phyloP scores from a whole-genome alignment of 768 basidiomycete genomes.

The Boletus rubescentipes region DNA sequence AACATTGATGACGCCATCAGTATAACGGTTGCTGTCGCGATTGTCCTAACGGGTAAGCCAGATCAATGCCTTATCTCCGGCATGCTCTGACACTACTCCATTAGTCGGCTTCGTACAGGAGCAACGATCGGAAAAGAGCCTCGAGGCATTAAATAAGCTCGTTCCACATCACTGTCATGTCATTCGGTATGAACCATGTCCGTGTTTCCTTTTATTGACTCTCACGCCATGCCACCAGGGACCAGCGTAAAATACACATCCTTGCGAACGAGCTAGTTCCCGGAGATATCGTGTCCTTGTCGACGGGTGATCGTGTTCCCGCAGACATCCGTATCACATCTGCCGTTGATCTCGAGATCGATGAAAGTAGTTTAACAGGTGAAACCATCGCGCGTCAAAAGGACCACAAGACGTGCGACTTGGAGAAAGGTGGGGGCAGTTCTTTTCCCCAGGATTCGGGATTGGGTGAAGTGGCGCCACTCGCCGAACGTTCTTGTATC shows the following conservation, averaged over 20 bases:
- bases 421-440: slow-evolving; percentile 28
- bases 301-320: slow-evolving; percentile 90
- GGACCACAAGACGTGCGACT: slow-evolving; percentile 52
- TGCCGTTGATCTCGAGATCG: slow-evolving; percentile 88
- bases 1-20: slow-evolving; percentile 93
- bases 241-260: slow-evolving; percentile 68
- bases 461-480: slow-evolving; percentile 43
- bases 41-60: slow-evolving; percentile 85
- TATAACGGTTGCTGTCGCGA: slow-evolving; percentile 88
- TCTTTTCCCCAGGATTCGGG: slow-evolving; percentile 33
- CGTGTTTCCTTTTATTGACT: neutral
- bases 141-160: slow-evolving; percentile 94
- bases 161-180: slow-evolving; percentile 97
- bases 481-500: slow-evolving; percentile 85
- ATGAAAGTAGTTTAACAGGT: slow-evolving; percentile 93
- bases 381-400: slow-evolving; percentile 85
- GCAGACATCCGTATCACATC: slow-evolving; percentile 85
- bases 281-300: slow-evolving; percentile 87
- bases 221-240: slow-evolving; percentile 9
- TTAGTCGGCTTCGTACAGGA: slow-evolving; percentile 94
- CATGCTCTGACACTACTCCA: neutral
- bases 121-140: slow-evolving; percentile 87
- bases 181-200: slow-evolving; percentile 46
- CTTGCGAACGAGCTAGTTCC: slow-evolving; percentile 97
- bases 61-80: neutral